These are phyloP conservation scores for Cyberlindnera mississippiensis DNA, from an alignment of 805 yeast genomes.

Conservation along the genomic window DNA sequence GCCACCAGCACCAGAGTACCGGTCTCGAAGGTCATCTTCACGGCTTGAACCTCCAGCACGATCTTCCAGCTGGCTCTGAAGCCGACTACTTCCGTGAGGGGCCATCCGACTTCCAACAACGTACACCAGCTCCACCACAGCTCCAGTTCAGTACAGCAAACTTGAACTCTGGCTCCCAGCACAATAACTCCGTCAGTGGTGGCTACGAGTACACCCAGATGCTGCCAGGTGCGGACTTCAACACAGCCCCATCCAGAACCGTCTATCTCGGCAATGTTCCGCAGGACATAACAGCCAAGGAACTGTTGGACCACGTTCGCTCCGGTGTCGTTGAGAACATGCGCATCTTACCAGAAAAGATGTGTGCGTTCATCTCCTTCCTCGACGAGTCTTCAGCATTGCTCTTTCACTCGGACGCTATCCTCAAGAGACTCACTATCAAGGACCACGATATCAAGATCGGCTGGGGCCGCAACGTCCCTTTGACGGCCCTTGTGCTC, in stretches of 20 bases:
- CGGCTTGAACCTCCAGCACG: slow-evolving; percentile 6
- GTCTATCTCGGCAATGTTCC: slow-evolving; percentile 91
- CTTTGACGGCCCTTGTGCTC: slow-evolving; percentile 69
- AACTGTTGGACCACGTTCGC: slow-evolving; percentile 83
- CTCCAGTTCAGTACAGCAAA: slow-evolving; percentile 1
- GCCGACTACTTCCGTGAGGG: slow-evolving; percentile 9
- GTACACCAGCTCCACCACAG: slow-evolving; percentile 4
- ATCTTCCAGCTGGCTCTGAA: not conserved
- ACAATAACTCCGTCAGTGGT: not conserved
- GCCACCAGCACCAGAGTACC: not conserved
- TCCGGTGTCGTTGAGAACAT: slow-evolving; percentile 85
- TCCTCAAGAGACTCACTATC: slow-evolving; percentile 74
- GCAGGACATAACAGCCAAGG: slow-evolving; percentile 71
- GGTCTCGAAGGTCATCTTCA: slow-evolving; percentile 8
- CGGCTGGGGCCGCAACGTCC: slow-evolving; percentile 89
- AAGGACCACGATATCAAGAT: slow-evolving; percentile 78
- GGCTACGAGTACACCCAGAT: slow-evolving; percentile 8
- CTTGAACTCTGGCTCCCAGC: not conserved
- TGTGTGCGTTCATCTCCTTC: slow-evolving; percentile 88
- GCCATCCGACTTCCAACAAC: slow-evolving; percentile 2
- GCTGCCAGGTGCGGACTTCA: slow-evolving; percentile 26
- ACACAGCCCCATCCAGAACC: slow-evolving; percentile 69
- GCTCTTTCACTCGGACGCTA: slow-evolving; percentile 90
- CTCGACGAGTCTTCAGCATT: slow-evolving; percentile 85
- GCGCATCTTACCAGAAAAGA: slow-evolving; percentile 73